Evolutionary conservation across 495 filamentous ascomycete genomes (phyloP), one percentile per base, ranked within the genome.

Genomic region (Xylaria intraflava): DNA sequence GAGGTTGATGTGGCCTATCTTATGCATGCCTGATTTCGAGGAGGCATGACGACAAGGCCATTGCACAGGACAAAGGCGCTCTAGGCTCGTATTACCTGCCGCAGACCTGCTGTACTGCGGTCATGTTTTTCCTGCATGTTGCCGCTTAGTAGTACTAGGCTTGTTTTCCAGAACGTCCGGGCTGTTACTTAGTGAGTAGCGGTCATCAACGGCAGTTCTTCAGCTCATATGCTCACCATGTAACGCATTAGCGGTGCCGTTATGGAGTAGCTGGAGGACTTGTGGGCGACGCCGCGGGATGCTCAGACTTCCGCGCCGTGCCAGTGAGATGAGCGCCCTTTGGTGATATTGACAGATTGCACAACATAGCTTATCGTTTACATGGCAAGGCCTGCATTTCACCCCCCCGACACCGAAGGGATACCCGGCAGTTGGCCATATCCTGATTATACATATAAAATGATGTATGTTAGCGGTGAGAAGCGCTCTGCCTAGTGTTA

Each of bases 261-360:
- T 29, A 31, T 24, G 30, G 19, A 8, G 12, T 39, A 49, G 23
- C 31, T 49, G 35, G 17, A 4, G 9, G 35, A 3, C n/a, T 38
- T 38, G 35, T 16, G 14, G 2, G 30, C 27, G 50, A 40, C 40
- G 17, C 42, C 20, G 38, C 51, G 10, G 33, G 33, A 22, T 8
- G 35, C n/a, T 31, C 38, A 39, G 51, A 31, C 51, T 40, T 53
- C 51, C n/a, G 22, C 30, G 19, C 41, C 49, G 40, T 31, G 23
- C 30, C 30, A 42, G 22, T 33, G 46, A 22, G 29, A 35, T 33
- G 46, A 38, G 33, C 33, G 14, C 24, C 11, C 33, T 12, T 35
- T n/a, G n/a, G 35, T 38, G 35, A 17, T 17, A 38, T n/a, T 38
- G 35, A n/a, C 14, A 38, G 35, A 38, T 38, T 38, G 35, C 35